These are phyloP conservation scores for Cymbopogon citratus DNA, from an alignment of 176 grass and related monocot species.

Conservation along the genomic window DNA sequence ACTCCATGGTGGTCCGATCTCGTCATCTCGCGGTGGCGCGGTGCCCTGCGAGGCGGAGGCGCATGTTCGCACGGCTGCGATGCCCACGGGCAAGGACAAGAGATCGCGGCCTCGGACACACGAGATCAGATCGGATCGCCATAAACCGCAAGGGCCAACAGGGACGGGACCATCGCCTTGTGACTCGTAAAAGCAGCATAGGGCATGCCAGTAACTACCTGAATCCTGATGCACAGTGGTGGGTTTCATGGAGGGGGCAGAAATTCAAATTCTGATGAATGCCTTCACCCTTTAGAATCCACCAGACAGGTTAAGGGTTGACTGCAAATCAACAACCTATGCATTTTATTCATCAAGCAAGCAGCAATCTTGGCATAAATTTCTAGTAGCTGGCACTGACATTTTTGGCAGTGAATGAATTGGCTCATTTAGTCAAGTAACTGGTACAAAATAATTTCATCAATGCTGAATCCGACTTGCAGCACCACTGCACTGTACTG, in stretches of 20 bases:
- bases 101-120: not conserved
- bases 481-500: no score
- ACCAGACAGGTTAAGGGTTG: not conserved
- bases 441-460: conserved; percentile 20
- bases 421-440: not conserved
- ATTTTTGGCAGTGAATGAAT: not conserved
- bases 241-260: not conserved
- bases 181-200: not conserved
- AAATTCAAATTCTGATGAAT: not conserved
- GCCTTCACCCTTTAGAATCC: not conserved
- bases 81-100: not conserved
- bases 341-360: not conserved
- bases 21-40: no score
- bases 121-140: conserved; percentile 17
- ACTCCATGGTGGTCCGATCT: no score
- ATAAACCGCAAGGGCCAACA: not conserved
- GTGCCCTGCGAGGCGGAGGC: no score
- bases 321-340: not conserved
- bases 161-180: not conserved
- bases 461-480: not conserved
- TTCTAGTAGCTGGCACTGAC: conserved; percentile 1
- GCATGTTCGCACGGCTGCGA: no score
- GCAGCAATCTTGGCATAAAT: not conserved
- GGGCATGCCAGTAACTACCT: not conserved
- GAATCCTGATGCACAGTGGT: no score